Evolutionary conservation across 1,139 yeast genomes (phyloP), one percentile per base, ranked within the genome.

Genomic region (Geotrichum aggregatum): DNA sequence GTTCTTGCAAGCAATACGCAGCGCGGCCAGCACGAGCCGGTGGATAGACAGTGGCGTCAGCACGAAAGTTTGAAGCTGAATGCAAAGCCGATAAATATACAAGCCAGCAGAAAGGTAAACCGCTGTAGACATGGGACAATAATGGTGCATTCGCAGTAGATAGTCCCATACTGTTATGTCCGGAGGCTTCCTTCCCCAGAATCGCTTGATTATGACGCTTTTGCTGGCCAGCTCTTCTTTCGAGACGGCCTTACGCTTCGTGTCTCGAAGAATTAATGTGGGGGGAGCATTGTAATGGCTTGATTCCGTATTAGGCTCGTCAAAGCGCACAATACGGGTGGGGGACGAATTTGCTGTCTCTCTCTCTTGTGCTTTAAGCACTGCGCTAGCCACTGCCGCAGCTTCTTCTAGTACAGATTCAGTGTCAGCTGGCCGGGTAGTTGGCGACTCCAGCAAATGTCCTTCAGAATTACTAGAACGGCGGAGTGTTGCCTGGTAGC

Each of bases 1-100:
- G 3, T 72, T 66, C 60, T 80, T 80, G 36, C 79, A 71, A 4
- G 82, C 76, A 0, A 79, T 63, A 14, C 83, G 65, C 13, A 79
- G 63, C 1, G 77, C 69, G 0, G 82, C 78, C 33, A 78, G 70
- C 13, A 77, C 65, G 18, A 79, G 57, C 22, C 84, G 66, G 62
- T 79, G 81, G 1, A 72, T 73, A 49, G 78, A 75, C 8, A 66
- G 61, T 3, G 63, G 66, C 0, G 76, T 70, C n/a, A 76, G 59
- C 11, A 71, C 72, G 19, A 76, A 56, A 10, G 58, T 60, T 46
- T 62, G 63, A 40, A 58, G 64, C 16, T 61, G 66, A 24, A 66
- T 62, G 45, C 69, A 71, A 47, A 69, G 62, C 24, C 66, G 64
- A 59, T 66, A 69, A 10, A 71, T 65, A 59, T 68, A 74, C 52